Evolutionary conservation across 305 asterid genomes (phyloP).

Genomic region (Withania somnifera): DNA sequence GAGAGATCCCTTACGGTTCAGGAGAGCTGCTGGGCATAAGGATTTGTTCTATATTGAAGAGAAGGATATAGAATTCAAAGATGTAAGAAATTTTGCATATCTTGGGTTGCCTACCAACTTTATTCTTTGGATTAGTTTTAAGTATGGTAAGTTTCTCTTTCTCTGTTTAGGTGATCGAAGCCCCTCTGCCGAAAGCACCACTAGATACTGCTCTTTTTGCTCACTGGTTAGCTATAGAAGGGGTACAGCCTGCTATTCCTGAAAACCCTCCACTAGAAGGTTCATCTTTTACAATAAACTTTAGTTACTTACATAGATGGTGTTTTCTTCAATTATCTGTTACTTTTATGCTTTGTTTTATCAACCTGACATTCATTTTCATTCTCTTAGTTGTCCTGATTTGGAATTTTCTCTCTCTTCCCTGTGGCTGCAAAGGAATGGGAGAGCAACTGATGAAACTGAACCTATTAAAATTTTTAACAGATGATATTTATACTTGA

Average conservation of each 20-base stretch:
- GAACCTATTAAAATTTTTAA: neutral
- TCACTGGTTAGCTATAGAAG: slow-evolving; percentile 96
- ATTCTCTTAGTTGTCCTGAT: neutral
- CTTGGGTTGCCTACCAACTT: neutral
- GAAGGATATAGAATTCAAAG: slow-evolving; percentile 88
- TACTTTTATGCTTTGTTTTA: neutral
- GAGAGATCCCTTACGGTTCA: slow-evolving; percentile 75
- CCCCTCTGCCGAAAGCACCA: slow-evolving; percentile 91
- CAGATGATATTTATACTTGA: neutral
- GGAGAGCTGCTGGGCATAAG: slow-evolving; percentile 81
- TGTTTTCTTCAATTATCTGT: neutral
- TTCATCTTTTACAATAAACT: slow-evolving; percentile 3
- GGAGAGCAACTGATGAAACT: neutral
- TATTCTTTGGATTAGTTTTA: neutral
- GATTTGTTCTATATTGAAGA: slow-evolving; percentile 86
- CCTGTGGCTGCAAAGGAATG: neutral
- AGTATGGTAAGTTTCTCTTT: neutral
- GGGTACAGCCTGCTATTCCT: slow-evolving; percentile 94
- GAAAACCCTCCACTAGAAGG: slow-evolving; percentile 94
- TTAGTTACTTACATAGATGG: neutral
- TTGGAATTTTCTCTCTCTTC: neutral
- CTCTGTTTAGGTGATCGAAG: slow-evolving; percentile 66
- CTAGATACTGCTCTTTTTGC: slow-evolving; percentile 67
- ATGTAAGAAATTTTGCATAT: slow-evolving; percentile 31
- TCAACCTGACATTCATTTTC: neutral